phyloP scores from a whole-genome alignment of 192 early-diverging fungal species.

The Backusella australiensis region DNA sequence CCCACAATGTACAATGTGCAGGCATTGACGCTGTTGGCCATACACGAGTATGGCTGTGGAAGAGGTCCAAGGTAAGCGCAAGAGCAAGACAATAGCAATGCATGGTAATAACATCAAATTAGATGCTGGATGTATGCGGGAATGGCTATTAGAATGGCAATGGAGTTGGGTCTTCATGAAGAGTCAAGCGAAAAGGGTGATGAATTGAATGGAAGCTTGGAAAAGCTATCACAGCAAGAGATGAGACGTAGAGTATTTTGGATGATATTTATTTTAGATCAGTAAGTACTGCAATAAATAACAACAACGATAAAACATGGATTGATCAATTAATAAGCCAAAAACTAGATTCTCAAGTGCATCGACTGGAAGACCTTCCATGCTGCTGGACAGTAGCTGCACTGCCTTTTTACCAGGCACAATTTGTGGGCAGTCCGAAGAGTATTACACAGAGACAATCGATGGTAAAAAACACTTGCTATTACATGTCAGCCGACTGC shows the following conservation, averaged over 20 bases:
- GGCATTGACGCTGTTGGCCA: slow-evolving; percentile 42
- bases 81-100: no score
- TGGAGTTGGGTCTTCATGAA: slow-evolving; percentile 53
- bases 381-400: slow-evolving; percentile 47
- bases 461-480: background rate
- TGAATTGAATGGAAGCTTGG: slow-evolving; percentile 12
- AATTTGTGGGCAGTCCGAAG: background rate
- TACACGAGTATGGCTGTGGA: slow-evolving; percentile 51
- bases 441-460: slow-evolving; percentile 7
- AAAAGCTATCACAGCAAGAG: slow-evolving; percentile 46
- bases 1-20: slow-evolving; percentile 50
- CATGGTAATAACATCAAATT: background rate
- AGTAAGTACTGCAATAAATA: slow-evolving; percentile 22
- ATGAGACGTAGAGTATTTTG: slow-evolving; percentile 52
- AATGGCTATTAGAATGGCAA: slow-evolving; percentile 45
- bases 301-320: background rate
- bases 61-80: slow-evolving; percentile 38
- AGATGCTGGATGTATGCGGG: slow-evolving; percentile 59
- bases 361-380: slow-evolving; percentile 45
- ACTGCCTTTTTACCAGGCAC: slow-evolving; percentile 45
- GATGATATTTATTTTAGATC: slow-evolving; percentile 49
- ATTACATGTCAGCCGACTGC: background rate
- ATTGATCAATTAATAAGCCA: background rate
- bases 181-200: slow-evolving; percentile 21
- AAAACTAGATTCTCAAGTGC: slow-evolving; percentile 34